A percentile compares a stretch with the other conserved stretches of the same genome.
Evolutionary conservation across 179 eudicot species (phyloP).

Genomic region (Amaranthus tricolor): DNA sequence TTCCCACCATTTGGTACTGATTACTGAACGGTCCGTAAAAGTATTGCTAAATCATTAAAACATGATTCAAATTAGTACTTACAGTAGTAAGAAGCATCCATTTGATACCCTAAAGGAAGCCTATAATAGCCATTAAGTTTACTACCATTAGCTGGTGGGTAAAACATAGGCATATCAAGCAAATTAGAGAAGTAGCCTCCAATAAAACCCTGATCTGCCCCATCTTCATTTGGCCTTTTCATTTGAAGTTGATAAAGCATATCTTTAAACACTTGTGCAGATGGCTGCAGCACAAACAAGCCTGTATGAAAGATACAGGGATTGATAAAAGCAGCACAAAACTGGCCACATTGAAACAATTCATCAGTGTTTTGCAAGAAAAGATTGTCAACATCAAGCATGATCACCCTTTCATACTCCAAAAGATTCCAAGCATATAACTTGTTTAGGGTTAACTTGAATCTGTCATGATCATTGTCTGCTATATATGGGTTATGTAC

Average conservation of each 20-base stretch:
- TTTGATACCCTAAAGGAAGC: constrained; percentile 95
- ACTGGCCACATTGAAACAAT: constrained; percentile 89
- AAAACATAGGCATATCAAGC: constrained; percentile 80
- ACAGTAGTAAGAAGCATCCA: constrained; percentile 98
- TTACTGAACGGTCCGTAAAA: too few relatives aligned
- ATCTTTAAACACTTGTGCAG: constrained; percentile 62
- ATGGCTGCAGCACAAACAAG: constrained; percentile 92
- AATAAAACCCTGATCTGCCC: constrained; percentile 92
- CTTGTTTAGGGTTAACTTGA: constrained; percentile 83
- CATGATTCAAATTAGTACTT: constrained; percentile 24
- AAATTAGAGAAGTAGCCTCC: constrained; percentile 80
- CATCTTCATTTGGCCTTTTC: constrained; percentile 62
- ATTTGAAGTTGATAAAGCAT: constrained; percentile 62
- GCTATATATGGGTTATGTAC: constrained; percentile 63
- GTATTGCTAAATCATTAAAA: too few relatives aligned
- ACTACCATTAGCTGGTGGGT: constrained; percentile 63
- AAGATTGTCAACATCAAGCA: constrained; percentile 94
- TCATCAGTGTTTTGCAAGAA: constrained; percentile 84
- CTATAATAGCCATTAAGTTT: constrained; percentile 67
- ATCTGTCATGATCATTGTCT: constrained; percentile 45
- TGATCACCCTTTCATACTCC: constrained; percentile 81
- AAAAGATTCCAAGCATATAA: constrained; percentile 85
- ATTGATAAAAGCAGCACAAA: constrained; percentile 93
- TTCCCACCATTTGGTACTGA: too few relatives aligned
- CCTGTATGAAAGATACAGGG: constrained; percentile 99